These are phyloP conservation scores for Salix suchowensis DNA, from an alignment of 345 rosid genomes.

Conservation along the genomic window DNA sequence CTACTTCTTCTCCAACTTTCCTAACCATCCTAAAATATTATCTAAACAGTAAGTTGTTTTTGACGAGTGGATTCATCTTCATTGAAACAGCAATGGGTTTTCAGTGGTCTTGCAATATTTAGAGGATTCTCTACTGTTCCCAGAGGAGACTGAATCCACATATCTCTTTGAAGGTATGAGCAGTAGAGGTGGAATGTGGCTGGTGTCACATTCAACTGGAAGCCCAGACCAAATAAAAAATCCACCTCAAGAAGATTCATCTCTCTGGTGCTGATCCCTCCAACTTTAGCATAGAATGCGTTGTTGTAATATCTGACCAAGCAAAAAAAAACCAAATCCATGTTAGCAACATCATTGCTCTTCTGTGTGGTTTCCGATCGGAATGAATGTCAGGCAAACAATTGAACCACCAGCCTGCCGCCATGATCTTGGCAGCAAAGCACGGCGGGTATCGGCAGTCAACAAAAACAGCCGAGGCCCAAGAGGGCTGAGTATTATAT, in stretches of 20 bases:
- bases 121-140: conserved; percentile 11
- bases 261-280: conserved; percentile 66
- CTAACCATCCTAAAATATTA: neutral
- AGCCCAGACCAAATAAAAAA: conserved; percentile 60
- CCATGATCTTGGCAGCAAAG: conserved; percentile 3
- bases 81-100: conserved; percentile 28
- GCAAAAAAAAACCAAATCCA: neutral
- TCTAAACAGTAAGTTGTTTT: conserved; percentile 39
- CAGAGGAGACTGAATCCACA: conserved; percentile 37
- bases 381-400: conserved; percentile 19
- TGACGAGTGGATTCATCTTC: conserved; percentile 48
- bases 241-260: conserved; percentile 76
- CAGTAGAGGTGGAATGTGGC: conserved; percentile 48
- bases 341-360: neutral
- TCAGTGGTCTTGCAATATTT: conserved; percentile 10
- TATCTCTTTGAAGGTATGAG: conserved; percentile 45
- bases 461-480: neutral
- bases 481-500: conserved; percentile 1
- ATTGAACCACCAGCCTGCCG: neutral
- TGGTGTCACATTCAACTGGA: conserved; percentile 61
- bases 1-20: conserved; percentile 2
- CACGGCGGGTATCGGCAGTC: neutral
- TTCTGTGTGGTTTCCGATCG: neutral
- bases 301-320: conserved; percentile 52
- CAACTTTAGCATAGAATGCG: conserved; percentile 60